A percentile compares a stretch with the other conserved stretches of the same genome.
These are phyloP conservation scores for Ceriops decandra DNA, from an alignment of 345 rosid species.

Conservation along the genomic window DNA sequence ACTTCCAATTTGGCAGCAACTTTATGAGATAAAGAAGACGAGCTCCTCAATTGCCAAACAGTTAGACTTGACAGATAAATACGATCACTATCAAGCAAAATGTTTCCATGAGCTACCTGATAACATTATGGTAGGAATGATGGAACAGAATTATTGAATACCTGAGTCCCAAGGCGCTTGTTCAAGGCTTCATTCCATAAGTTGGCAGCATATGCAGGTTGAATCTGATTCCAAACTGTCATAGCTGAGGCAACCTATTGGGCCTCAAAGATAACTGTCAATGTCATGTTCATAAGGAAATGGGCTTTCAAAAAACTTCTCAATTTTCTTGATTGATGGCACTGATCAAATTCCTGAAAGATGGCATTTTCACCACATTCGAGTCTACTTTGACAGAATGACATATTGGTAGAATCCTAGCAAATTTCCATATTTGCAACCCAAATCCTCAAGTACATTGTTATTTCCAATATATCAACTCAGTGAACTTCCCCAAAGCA, in stretches of 20 bases:
- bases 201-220: constrained; percentile 91
- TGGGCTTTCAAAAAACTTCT: background rate
- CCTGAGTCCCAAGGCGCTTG: constrained; percentile 90
- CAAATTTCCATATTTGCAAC: no score
- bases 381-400: background rate
- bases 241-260: constrained; percentile 90
- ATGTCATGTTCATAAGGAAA: no score
- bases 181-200: constrained; percentile 96
- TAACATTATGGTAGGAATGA: background rate
- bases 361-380: background rate
- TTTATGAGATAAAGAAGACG: background rate
- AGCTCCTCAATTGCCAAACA: background rate
- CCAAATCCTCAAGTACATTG: no score
- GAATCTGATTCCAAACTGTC: constrained; percentile 89
- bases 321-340: background rate
- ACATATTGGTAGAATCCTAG: no score
- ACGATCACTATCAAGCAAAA: background rate
- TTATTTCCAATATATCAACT: no score
- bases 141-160: constrained; percentile 11
- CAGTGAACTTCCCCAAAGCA: no score
- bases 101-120: background rate
- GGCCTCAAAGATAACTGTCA: constrained; percentile 10
- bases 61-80: background rate
- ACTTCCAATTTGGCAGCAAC: no score
- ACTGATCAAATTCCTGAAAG: background rate